Evolutionary conservation across 768 basidiomycete species (phyloP).

Genomic region (Lactifluus piperatus): DNA sequence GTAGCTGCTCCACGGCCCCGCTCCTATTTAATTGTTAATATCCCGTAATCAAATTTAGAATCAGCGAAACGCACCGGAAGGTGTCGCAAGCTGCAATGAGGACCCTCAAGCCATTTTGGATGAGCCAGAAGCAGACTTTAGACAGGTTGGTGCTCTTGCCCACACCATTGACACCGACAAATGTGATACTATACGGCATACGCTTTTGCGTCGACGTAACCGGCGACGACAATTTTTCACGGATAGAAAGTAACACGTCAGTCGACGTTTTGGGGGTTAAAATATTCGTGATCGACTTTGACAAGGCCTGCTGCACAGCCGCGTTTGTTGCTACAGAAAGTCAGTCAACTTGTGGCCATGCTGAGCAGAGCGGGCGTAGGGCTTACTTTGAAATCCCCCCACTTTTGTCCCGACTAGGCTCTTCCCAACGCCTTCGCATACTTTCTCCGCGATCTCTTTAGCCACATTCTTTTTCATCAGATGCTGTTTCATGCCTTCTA

Average conservation of each 20-base stretch:
- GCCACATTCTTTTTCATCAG: constrained; percentile 99
- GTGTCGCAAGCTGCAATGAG: constrained; percentile 98
- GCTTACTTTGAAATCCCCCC: constrained; percentile 79
- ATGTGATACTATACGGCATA: constrained; percentile 86
- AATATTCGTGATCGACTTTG: constrained; percentile 82
- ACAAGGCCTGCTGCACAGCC: constrained; percentile 76
- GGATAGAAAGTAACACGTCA: constrained; percentile 89
- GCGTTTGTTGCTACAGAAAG: constrained; percentile 59
- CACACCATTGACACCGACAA: constrained; percentile 98
- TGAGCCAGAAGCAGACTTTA: constrained; percentile 98
- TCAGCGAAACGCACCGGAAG: constrained; percentile 51
- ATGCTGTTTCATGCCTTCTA: constrained; percentile 95
- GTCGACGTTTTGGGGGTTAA: constrained; percentile 95
- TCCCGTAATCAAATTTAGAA: background rate
- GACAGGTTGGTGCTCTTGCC: constrained; percentile 97
- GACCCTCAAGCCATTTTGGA: constrained; percentile 89
- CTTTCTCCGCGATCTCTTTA: constrained; percentile 87
- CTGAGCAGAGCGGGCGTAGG: background rate
- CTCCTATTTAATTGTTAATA: constrained; percentile 40
- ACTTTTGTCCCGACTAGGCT: constrained; percentile 85
- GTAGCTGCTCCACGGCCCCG: constrained; percentile 95
- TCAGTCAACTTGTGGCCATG: constrained; percentile 2
- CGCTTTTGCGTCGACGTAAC: constrained; percentile 68
- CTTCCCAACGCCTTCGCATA: constrained; percentile 91
- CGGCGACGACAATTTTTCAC: constrained; percentile 73